Evolutionary conservation across 2,329 filamentous ascomycete species (phyloP), one percentile per base, ranked within the genome.

Genomic region (Saccharata proteae): DNA sequence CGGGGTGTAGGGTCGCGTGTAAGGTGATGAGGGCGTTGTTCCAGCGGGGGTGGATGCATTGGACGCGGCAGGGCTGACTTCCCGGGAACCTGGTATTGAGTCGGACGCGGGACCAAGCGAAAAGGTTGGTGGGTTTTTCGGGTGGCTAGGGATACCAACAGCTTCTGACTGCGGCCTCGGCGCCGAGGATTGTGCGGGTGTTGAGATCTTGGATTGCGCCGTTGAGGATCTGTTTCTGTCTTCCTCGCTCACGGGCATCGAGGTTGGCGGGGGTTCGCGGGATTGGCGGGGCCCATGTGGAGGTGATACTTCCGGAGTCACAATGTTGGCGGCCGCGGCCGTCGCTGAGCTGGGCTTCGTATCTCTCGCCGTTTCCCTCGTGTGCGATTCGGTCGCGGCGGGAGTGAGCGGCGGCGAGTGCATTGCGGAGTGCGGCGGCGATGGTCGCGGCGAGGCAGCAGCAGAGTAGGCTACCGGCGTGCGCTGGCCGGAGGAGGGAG

Each of bases 351-450:
- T n/a, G 7, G 19, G 19, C 19, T 21, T 21, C 7, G 7, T 21
- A n/a, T 21, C 19, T 21, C 26, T 36, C 18, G 44, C 49, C 64
- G 48, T 74, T 74, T 43, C 64, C 62, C n/a, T n/a, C n/a, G n/a
- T n/a, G n/a, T n/a, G n/a, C 32, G 70, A 72, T 40, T 65, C 62
- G 25, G 83, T 88, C 30, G 77, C 85, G 33, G 84, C 77, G 12
- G 88, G 88, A 9, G 86, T 94, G 31, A 96, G 68, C 24, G 85
- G 85, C 42, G 88, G 88, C 8, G 86, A 93, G 44, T 88, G 80
- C 59, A 92, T 71, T 35, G 79, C 72, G 37, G 77, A 74, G 26
- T 71, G 62, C 38, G 71, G 69, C 38, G 81, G 78, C 40, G 77
- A 80, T 23, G 74, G 62, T 49, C 67, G 69, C 17, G 79, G 76